Conservation (phyloP, 2,329 filamentous ascomycete species). For the Ciborinia camelliae region DNA sequence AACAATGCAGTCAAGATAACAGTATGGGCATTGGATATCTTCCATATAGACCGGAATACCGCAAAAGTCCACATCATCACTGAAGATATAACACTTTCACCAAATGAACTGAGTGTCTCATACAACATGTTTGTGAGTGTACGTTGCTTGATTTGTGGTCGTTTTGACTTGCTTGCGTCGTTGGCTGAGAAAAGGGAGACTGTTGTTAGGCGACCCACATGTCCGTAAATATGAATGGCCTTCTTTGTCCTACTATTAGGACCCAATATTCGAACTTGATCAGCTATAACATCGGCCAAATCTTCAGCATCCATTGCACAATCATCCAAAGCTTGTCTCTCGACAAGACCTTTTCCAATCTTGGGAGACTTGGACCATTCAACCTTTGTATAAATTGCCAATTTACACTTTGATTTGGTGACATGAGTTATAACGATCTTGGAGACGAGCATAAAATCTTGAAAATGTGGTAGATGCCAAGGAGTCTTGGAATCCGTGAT, state of each 20-base stretch:
- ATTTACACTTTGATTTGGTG: constrained; percentile 86
- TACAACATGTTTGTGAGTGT: constrained; percentile 66
- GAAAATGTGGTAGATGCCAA: constrained; percentile 72
- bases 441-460: constrained; percentile 75
- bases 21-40: constrained; percentile 67
- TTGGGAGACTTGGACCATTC: constrained; percentile 72
- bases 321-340: constrained; percentile 72
- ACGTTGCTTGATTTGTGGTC: constrained; percentile 57
- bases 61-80: constrained; percentile 75
- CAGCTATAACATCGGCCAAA: constrained; percentile 70
- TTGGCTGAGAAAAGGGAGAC: constrained; percentile 55
- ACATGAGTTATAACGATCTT: constrained; percentile 94
- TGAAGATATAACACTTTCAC: constrained; percentile 70
- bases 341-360: constrained; percentile 58
- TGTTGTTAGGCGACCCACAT: constrained; percentile 66
- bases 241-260: constrained; percentile 71
- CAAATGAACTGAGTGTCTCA: constrained; percentile 69
- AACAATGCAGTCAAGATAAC: constrained; percentile 67
- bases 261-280: constrained; percentile 73
- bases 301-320: constrained; percentile 69
- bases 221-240: constrained; percentile 75
- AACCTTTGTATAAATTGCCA: constrained; percentile 83
- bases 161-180: constrained; percentile 45
- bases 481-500: constrained; percentile 60
- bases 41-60: constrained; percentile 61